Base-by-base conservation (phyloP, 495 filamentous ascomycete species). In the Aspergillus carlsbadensis region DNA sequence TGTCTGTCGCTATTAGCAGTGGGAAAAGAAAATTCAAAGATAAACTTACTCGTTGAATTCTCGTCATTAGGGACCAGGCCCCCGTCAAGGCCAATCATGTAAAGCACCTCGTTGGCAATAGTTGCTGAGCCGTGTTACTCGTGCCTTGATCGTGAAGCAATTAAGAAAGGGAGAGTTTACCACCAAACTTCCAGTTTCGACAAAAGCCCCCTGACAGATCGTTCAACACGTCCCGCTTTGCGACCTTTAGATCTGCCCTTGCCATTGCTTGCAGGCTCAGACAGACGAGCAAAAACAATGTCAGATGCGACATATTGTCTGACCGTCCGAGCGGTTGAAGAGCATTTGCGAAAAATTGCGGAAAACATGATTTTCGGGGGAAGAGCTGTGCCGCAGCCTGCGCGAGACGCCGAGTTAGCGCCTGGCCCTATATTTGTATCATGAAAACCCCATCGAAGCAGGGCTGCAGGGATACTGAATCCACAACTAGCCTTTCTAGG, bases 151-250 rank as follows among this genome's bases (percentile, higher is more conserved):
- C 10, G 24, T 24, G 39, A 8, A 29, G 26, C 4, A 29, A 29
- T 3, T 34, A 37, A 26, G 18, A 39, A 0, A 42, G 18, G 7
- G 15, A n/a, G 13, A 21, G 11, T 31, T 22, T 62, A 62, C 60
- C 55, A 15, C 55, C 52, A 41, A 62, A 62, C 36, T 49, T 55
- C 4, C 43, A 62, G 34, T 51, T 62, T 11, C 60, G 60, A 48
- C 52, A 56, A 26, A 56, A 59, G 24, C 60, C 60, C 14, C 52
- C 46, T 2, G 56, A 59, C 14, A 62, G 13, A 39, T 62, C 60
- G 7, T 6, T 52, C 39, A 58, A 11, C 3, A 47, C 41, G 17
- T 36, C 52, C 5, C 52, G 52, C 15, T 55, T 47, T 31, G 49
- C 11, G 20, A 42, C 35, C 22, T 17, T 40, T 6, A 11, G n/a